Evolutionary conservation across 208 protist genomes (phyloP).

Genomic region (Histomonas meleagridis): DNA sequence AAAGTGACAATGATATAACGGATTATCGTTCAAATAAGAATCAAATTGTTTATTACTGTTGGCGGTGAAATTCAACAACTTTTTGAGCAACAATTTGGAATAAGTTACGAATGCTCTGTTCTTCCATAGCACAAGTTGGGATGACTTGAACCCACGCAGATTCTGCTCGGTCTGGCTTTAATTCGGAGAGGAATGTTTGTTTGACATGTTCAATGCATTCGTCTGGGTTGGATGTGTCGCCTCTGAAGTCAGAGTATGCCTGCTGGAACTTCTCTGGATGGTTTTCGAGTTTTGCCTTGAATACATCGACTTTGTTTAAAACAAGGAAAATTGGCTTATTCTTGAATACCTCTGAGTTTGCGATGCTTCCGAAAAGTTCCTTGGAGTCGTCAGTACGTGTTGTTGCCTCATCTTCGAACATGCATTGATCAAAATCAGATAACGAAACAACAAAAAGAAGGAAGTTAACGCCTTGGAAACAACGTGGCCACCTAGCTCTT

Average conservation of each 20-base stretch:
- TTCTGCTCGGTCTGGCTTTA: not conserved
- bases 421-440: constrained; percentile 25
- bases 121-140: not conserved
- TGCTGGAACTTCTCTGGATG: not conserved
- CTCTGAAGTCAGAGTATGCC: not conserved
- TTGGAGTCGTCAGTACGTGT: not conserved
- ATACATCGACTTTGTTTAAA: constrained; percentile 15
- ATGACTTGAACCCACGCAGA: not conserved
- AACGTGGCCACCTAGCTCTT: constrained; percentile 43
- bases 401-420: constrained; percentile 8
- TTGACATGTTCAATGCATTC: not conserved
- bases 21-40: too few relatives aligned
- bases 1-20: too few relatives aligned
- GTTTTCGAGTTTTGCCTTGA: not conserved
- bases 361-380: not conserved
- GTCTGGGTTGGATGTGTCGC: not conserved
- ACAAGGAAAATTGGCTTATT: not conserved
- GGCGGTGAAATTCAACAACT: not conserved
- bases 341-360: not conserved
- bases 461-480: constrained; percentile 42
- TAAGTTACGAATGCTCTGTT: not conserved
- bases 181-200: not conserved
- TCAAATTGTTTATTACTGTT: too few relatives aligned
- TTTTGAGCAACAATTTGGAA: not conserved
- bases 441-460: constrained; percentile 45